A percentile compares a stretch with the other conserved stretches of the same genome.
Conservation (phyloP, 1,284 basidiomycete genomes). For the Flammula alnicola region DNA sequence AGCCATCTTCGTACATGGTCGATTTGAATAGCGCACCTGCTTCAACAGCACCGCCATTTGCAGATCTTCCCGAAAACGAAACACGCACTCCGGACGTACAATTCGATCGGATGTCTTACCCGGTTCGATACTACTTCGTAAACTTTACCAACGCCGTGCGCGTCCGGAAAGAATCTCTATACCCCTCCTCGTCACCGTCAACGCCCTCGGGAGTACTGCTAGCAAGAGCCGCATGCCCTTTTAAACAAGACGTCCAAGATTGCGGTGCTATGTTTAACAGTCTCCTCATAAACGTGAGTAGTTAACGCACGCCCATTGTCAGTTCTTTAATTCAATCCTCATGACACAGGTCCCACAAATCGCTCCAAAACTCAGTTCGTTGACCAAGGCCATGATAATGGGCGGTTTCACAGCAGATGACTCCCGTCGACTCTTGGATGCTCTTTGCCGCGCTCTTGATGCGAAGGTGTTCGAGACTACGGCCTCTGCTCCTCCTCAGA, state of each 20-base stretch:
- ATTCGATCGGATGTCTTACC: constrained; percentile 47
- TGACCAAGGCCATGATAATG: constrained; percentile 47
- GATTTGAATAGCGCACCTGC: constrained; percentile 42
- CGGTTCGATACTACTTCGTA: constrained; percentile 52
- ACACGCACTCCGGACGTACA: not conserved
- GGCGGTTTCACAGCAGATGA: constrained; percentile 50
- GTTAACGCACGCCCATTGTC: too few species aligned
- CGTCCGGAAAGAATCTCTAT: constrained; percentile 13
- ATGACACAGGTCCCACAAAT: constrained; percentile 42
- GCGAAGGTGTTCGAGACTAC: constrained; percentile 37
- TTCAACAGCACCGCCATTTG: too few species aligned
- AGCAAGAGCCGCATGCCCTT: constrained; percentile 23
- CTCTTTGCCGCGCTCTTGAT: constrained; percentile 41
- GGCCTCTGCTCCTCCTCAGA: too few species aligned
- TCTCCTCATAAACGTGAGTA: constrained; percentile 30
- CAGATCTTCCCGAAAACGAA: constrained; percentile 7
- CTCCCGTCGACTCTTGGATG: constrained; percentile 50
- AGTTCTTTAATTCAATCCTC: too few species aligned
- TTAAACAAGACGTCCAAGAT: constrained; percentile 43
- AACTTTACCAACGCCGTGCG: constrained; percentile 42
- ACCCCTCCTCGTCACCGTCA: constrained; percentile 19
- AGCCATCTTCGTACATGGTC: constrained; percentile 46
- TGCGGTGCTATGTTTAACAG: constrained; percentile 43
- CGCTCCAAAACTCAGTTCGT: constrained; percentile 41
- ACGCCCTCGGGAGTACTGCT: constrained; percentile 9